Base-by-base conservation (phyloP, 805 yeast species). In the Vanderwaltozyma yarrowii region DNA sequence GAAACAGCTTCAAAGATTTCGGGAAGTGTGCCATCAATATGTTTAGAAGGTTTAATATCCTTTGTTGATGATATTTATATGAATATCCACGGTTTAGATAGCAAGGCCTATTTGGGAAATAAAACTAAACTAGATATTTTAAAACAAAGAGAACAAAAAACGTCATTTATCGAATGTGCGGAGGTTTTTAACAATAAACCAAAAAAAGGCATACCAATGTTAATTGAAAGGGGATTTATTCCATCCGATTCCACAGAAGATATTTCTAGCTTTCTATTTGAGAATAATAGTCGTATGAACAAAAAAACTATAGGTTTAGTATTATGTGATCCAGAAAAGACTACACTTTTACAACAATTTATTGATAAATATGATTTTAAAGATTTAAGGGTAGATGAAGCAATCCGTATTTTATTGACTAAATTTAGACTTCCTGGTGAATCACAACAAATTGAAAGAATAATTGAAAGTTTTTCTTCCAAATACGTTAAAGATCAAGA, bases 361-460 rank as follows among this genome's bases (percentile, higher is more conserved):
- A 73, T 89, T 45, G 65, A 66, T 1, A 59, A 76, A 38, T 80
- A 89, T 56, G 89, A 88, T 40, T 88, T 88, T 55, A 65, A 68
- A 27, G 80, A 74, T 15, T 65, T 82, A 48, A 70, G 98, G 52
- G 89, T 94, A 2, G 99, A 92, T 59, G 96, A 89, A 60, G 96
- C 96, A 0, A 66, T 92, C 37, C 72, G 99, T 51, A 69, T 83
- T 39, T 60, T 92, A 42, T 67, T 94, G 47, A 81, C 83, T 40
- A 74, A 82, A 16, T 89, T 92, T 55, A 74, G 98, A 58, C 69
- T 92, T 35, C 97, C 97, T 1, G 99, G 99, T 42, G 99, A 92
- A 62, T 82, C 96, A 0, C 97, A 87, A 54, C 96, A 86, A 58
- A 92, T 92, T 56, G 98, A 92, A 58, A 72, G 96, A 51, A 75